Evolutionary conservation across 345 rosid genomes (phyloP), one percentile per base, ranked within the genome.

Genomic region (Rhodamnia argentea): DNA sequence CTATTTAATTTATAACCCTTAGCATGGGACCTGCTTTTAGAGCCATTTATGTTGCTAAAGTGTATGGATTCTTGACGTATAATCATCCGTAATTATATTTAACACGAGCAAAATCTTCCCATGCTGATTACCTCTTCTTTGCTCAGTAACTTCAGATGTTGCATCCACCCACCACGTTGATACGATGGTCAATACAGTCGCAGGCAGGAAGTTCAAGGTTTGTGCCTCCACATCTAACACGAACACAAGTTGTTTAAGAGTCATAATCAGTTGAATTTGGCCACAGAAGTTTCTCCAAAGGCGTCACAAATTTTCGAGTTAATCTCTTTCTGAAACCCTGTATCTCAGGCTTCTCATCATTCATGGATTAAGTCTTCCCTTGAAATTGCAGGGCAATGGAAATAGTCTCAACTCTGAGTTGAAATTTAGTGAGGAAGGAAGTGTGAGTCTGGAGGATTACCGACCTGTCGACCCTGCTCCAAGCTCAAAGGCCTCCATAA

Each of bases 381-480:
- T 4, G 52, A 23, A 59, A 47, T 50, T 50, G 83, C 86, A 87
- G 86, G 86, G 78, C 54, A 42, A 85, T 20, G 70, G 88, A 58
- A 44, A 50, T 47, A 57, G 10, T 54, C 78, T 15, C 37, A 3
- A 70, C 44, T 13, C 82, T 0, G 86, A 88, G n/a, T 29, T 20
- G 29, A 75, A 27, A 59, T 18, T 18, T 37, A 82, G 37, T 53
- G 40, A 59, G 3, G 83, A 18, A 11, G 89, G 57, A n/a, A 51
- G 74, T 3, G 58, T 88, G 78, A 76, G 62, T 32, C 58, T 88
- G 52, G 85, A 88, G 42, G 89, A 85, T 83, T 88, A 88, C 53
- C 81, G 22, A 2, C 84, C 58, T 13, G 40, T 60, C 2, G 89
- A 88, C 42, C 89, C 87, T 2, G 18, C 59, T 32, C 89, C 89